phyloP scores from a whole-genome alignment of 257 asterid genomes.

The Primulina huaijiensis region DNA sequence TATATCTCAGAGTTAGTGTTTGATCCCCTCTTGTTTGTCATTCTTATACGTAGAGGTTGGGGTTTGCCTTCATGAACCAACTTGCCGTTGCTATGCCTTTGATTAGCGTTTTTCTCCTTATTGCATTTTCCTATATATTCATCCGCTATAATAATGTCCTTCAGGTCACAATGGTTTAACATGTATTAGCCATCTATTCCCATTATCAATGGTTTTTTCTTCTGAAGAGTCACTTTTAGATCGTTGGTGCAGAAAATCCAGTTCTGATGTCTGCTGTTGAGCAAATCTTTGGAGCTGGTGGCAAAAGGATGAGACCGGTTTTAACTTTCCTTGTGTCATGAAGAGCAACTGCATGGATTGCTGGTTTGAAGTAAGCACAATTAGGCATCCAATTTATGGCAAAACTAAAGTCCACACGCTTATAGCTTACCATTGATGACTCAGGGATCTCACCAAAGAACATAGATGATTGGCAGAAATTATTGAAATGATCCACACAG shows the following conservation, averaged over 20 bases:
- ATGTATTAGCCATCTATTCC: not conserved
- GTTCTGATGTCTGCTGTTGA: constrained; percentile 95
- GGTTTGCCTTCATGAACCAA: not conserved
- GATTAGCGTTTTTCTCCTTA: not conserved
- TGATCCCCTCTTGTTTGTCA: not conserved
- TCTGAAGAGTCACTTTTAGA: constrained; percentile 35
- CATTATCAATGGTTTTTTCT: not conserved
- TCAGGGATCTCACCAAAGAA: constrained; percentile 79
- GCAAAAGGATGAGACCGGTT: constrained; percentile 96
- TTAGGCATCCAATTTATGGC: constrained; percentile 16
- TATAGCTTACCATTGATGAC: constrained; percentile 8
- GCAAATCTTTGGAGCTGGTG: constrained; percentile 98
- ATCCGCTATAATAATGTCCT: not conserved
- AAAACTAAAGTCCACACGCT: constrained; percentile 6
- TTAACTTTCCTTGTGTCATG: constrained; percentile 79
- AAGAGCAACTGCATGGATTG: constrained; percentile 84
- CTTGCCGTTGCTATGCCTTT: not conserved
- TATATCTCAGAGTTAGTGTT: not conserved
- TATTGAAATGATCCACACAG: constrained; percentile 98
- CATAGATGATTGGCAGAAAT: constrained; percentile 94
- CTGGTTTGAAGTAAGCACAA: constrained; percentile 63
- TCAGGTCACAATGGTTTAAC: not conserved
- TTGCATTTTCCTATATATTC: not conserved
- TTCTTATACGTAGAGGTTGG: not conserved
- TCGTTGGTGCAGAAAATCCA: constrained; percentile 96